phyloP scores from a whole-genome alignment of 164 flowering plant species.

The Liriodendron chinense region DNA sequence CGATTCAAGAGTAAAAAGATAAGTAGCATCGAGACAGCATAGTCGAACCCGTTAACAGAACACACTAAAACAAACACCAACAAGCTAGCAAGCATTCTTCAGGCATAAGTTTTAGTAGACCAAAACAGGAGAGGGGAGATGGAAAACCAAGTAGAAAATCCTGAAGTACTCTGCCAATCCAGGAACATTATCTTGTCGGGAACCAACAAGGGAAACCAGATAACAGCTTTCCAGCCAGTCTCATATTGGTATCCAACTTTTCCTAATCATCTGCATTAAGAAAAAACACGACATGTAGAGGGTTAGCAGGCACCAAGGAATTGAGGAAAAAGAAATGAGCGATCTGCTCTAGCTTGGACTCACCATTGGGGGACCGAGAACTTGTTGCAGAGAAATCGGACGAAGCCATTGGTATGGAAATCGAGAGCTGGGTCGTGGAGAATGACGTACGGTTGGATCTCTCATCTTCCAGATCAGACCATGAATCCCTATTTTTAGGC shows the following conservation, averaged over 20 bases:
- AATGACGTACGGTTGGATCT: conserved; percentile 59
- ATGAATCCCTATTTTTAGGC: conserved; percentile 73
- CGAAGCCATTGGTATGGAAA: conserved; percentile 72
- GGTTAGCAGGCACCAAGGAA: background rate
- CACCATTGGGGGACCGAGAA: conserved; percentile 68
- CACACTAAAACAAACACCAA: background rate
- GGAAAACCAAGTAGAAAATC: too few relatives aligned
- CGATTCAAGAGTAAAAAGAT: background rate
- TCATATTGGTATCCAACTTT: background rate
- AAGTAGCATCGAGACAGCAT: background rate
- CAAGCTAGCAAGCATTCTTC: conserved; percentile 7
- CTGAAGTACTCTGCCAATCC: background rate
- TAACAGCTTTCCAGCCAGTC: background rate
- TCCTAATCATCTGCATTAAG: conserved; percentile 35
- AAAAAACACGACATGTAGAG: background rate
- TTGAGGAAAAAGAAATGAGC: background rate
- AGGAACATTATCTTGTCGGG: background rate
- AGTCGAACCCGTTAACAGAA: background rate
- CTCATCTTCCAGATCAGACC: conserved; percentile 73
- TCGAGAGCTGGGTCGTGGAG: conserved; percentile 85
- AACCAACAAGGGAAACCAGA: background rate
- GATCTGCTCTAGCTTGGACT: conserved; percentile 13
- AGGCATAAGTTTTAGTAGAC: background rate
- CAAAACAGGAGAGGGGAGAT: background rate
- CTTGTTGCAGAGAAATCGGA: conserved; percentile 61